A percentile compares a stretch with the other conserved stretches of the same genome.
phyloP scores from a whole-genome alignment of 768 basidiomycete genomes.

The Serpula lacrymans region DNA sequence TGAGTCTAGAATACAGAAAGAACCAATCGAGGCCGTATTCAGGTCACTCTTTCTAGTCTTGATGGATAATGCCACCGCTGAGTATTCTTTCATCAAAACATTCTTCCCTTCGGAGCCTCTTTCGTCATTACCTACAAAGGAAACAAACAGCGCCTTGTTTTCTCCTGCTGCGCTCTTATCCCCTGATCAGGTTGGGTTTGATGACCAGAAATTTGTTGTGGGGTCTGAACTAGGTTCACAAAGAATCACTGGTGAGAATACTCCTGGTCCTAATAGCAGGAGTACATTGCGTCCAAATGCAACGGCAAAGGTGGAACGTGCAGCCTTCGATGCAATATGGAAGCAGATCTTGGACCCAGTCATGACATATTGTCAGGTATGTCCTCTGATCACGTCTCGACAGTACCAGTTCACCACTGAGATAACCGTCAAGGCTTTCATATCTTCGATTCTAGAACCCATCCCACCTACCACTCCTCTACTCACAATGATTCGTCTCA shows the following conservation, averaged over 20 bases:
- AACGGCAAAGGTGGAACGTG: constrained; percentile 57
- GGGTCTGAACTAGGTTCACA: constrained; percentile 50
- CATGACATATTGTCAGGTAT: constrained; percentile 77
- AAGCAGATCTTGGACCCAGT: constrained; percentile 92
- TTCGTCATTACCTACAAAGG: constrained; percentile 31
- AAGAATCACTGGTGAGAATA: constrained; percentile 28
- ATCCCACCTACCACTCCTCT: constrained; percentile 72
- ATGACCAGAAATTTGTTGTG: constrained; percentile 39
- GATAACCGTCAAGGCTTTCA: constrained; percentile 66
- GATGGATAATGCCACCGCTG: constrained; percentile 92
- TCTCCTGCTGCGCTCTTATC: constrained; percentile 37
- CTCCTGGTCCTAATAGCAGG: constrained; percentile 33
- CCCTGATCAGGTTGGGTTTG: constrained; percentile 35
- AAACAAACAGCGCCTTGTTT: constrained; percentile 34
- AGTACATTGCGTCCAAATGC: constrained; percentile 28
- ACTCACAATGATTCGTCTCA: constrained; percentile 87
- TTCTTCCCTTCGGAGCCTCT: constrained; percentile 63
- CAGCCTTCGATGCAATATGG: constrained; percentile 68
- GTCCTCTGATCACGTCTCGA: constrained; percentile 11
- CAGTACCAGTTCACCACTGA: constrained; percentile 2
- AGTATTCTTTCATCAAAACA: constrained; percentile 80
- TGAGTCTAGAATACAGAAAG: constrained; percentile 50
- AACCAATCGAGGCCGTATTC: constrained; percentile 77
- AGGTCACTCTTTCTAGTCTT: constrained; percentile 86
- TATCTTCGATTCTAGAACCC: constrained; percentile 66